A percentile compares a stretch with the other conserved stretches of the same genome.
Conservation (phyloP, 805 yeast genomes). For the Kregervanrija delftensis region DNA sequence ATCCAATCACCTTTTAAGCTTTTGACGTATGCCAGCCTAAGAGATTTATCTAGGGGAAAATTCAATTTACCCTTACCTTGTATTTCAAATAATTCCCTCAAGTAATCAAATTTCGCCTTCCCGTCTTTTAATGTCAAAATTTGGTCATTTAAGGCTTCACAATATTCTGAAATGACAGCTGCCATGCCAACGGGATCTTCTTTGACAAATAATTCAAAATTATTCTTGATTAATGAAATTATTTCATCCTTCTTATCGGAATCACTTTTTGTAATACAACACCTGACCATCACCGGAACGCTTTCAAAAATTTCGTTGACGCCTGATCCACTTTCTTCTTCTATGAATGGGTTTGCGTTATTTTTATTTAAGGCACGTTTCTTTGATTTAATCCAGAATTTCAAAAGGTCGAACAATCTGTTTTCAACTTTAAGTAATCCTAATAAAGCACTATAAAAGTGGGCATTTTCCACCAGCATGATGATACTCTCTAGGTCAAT, state of each 20-base stretch:
- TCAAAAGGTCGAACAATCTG: slow-evolving; percentile 44
- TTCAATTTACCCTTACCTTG: slow-evolving; percentile 9
- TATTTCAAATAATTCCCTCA: slow-evolving; percentile 25
- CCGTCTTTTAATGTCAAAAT: slow-evolving; percentile 27
- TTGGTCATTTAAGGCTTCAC: slow-evolving; percentile 34
- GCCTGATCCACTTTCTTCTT: not conserved
- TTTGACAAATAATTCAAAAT: slow-evolving; percentile 24
- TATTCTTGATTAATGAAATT: slow-evolving; percentile 18
- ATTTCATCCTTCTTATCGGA: slow-evolving; percentile 16
- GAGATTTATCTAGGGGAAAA: slow-evolving; percentile 8
- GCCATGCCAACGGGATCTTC: slow-evolving; percentile 32
- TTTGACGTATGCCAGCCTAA: slow-evolving; percentile 20
- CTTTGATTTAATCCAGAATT: slow-evolving; percentile 39
- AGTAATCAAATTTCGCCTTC: slow-evolving; percentile 26
- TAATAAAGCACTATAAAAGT: slow-evolving; percentile 53
- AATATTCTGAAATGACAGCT: slow-evolving; percentile 27
- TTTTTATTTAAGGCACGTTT: slow-evolving; percentile 5
- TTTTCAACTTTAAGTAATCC: slow-evolving; percentile 49
- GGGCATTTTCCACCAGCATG: slow-evolving; percentile 44
- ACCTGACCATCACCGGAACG: slow-evolving; percentile 21
- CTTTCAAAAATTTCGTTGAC: slow-evolving; percentile 25
- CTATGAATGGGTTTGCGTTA: slow-evolving; percentile 2
- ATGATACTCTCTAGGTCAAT: slow-evolving; percentile 42
- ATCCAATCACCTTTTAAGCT: slow-evolving; percentile 20
- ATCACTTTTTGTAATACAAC: slow-evolving; percentile 16